phyloP scores from a whole-genome alignment of 768 basidiomycete genomes.

The Hericium coralloides region DNA sequence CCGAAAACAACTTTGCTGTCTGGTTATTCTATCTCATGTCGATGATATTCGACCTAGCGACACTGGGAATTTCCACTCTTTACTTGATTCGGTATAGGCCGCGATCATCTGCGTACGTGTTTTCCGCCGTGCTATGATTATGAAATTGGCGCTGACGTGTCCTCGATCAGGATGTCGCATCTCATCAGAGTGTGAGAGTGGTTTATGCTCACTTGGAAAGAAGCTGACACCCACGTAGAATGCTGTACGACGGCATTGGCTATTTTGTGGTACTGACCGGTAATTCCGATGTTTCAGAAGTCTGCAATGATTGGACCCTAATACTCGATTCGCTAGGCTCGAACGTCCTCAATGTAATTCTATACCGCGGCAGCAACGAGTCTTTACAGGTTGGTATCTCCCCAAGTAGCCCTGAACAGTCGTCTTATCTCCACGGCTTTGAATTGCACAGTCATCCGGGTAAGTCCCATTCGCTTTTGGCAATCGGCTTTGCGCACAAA shows the following conservation, averaged over 20 bases:
- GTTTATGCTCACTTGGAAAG: not conserved
- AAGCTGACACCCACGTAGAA: slow-evolving; percentile 27
- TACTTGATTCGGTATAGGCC: slow-evolving; percentile 41
- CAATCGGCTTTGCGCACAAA: not conserved
- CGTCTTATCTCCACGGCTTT: not conserved
- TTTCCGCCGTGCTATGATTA: not conserved
- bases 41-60: slow-evolving; percentile 48
- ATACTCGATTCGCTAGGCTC: slow-evolving; percentile 8
- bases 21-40: slow-evolving; percentile 53
- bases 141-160: not conserved
- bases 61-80: slow-evolving; percentile 39
- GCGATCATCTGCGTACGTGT: slow-evolving; percentile 21
- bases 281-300: slow-evolving; percentile 4
- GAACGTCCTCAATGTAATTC: slow-evolving; percentile 20
- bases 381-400: slow-evolving; percentile 16
- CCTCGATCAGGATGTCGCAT: slow-evolving; percentile 13
- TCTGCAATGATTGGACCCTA: not conserved
- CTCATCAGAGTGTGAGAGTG: slow-evolving; percentile 19
- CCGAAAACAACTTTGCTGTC: slow-evolving; percentile 25
- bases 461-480: slow-evolving; percentile 3
- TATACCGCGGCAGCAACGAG: slow-evolving; percentile 16
- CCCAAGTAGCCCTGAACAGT: not conserved
- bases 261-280: slow-evolving; percentile 50
- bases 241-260: slow-evolving; percentile 60
- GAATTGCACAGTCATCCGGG: slow-evolving; percentile 15